A percentile compares a stretch with the other conserved stretches of the same genome.
Evolutionary conservation across 2,329 filamentous ascomycete species (phyloP).

Genomic region (Aspergillus hiratsukae): DNA sequence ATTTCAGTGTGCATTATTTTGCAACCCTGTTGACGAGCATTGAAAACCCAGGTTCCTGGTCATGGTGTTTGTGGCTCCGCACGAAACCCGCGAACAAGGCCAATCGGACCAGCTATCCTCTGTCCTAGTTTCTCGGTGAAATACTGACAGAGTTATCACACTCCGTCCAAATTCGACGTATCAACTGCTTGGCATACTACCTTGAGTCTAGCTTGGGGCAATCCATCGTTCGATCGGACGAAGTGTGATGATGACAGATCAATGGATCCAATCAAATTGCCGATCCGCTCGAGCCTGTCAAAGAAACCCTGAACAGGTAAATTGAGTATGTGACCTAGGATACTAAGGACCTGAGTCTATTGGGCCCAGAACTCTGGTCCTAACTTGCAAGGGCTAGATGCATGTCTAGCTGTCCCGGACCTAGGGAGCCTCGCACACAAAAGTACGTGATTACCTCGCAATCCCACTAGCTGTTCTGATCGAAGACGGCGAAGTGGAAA

Average conservation of each 20-base stretch:
- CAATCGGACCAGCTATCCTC: not conserved
- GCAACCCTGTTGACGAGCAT: not conserved
- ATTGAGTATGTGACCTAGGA: not conserved
- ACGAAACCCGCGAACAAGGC: not conserved
- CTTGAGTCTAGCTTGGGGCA: not conserved
- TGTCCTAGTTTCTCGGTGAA: not conserved
- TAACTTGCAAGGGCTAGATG: not conserved
- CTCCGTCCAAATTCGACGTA: not conserved
- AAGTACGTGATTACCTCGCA: not conserved
- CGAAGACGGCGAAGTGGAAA: constrained; percentile 1
- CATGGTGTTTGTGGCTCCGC: not conserved
- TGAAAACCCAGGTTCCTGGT: not conserved
- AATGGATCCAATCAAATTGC: not conserved
- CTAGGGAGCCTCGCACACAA: not conserved
- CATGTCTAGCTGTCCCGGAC: not conserved
- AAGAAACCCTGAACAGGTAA: not conserved
- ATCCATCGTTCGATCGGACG: not conserved
- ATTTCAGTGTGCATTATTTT: not conserved
- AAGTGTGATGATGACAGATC: constrained; percentile 3
- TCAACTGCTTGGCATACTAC: not conserved
- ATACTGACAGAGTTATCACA: not conserved
- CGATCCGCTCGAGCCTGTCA: not conserved
- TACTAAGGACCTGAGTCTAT: not conserved
- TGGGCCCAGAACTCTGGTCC: not conserved
- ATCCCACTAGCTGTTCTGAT: not conserved